Conservation (phyloP, 257 asterid genomes). For the Marsdenia floribunda region DNA sequence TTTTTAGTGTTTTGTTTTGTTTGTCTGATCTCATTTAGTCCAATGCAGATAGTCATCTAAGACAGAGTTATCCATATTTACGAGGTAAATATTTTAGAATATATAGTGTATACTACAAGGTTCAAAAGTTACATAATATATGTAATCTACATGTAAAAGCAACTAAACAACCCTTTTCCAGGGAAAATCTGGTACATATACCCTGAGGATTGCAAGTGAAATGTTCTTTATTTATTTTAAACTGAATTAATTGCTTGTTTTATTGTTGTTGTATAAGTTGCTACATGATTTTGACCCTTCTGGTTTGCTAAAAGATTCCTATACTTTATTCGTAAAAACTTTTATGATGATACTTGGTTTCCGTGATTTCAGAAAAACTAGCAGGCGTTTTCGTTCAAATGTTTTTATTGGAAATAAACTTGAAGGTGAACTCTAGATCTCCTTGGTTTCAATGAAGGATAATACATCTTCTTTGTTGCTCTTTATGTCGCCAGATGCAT, state of each 20-base stretch:
- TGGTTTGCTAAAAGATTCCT: not conserved
- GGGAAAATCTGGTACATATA: too few species aligned
- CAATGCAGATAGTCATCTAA: too few species aligned
- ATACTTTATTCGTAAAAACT: not conserved
- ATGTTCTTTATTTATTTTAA: too few species aligned
- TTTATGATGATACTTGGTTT: not conserved
- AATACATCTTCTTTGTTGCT: not conserved
- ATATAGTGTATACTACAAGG: too few species aligned
- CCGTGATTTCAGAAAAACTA: constrained; percentile 49
- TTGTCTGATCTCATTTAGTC: too few species aligned
- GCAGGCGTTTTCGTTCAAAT: constrained; percentile 63
- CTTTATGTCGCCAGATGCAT: constrained; percentile 9
- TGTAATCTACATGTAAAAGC: too few species aligned
- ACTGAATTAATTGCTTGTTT: not conserved
- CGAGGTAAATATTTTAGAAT: too few species aligned
- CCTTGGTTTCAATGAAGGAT: constrained; percentile 14
- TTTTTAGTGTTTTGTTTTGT: too few species aligned
- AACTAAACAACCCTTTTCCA: too few species aligned
- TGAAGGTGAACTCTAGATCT: constrained; percentile 48
- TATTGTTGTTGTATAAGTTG: not conserved
- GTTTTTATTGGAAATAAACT: constrained; percentile 45
- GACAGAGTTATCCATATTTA: too few species aligned
- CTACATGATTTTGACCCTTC: not conserved
- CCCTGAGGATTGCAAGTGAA: too few species aligned
- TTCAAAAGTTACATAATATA: too few species aligned